phyloP scores from a whole-genome alignment of 1,284 basidiomycete species.

The Sanghuangporus weigelae region DNA sequence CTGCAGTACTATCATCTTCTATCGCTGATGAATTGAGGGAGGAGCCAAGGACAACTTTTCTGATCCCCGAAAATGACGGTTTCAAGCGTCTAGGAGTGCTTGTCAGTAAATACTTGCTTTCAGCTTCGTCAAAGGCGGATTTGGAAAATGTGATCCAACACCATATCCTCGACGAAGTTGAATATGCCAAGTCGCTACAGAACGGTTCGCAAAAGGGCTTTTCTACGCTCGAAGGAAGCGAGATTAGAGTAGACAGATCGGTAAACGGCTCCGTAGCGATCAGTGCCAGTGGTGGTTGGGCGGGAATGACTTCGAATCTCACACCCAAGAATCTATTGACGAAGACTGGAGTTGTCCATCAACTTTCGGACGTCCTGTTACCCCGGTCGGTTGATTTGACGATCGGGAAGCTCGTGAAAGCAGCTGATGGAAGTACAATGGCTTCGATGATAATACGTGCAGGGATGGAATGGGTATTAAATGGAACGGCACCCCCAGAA shows the following conservation, averaged over 20 bases:
- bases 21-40: slow-evolving; percentile 68
- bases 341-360: slow-evolving; percentile 88
- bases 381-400: slow-evolving; percentile 86
- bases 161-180: slow-evolving; percentile 74
- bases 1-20: slow-evolving; percentile 73
- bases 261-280: slow-evolving; percentile 47
- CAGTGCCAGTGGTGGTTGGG: slow-evolving; percentile 71
- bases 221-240: slow-evolving; percentile 68
- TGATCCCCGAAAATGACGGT: slow-evolving; percentile 86
- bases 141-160: slow-evolving; percentile 81
- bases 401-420: slow-evolving; percentile 84
- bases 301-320: slow-evolving; percentile 56
- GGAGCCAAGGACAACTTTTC: slow-evolving; percentile 71
- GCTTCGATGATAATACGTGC: slow-evolving; percentile 75
- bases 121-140: slow-evolving; percentile 70
- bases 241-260: slow-evolving; percentile 53
- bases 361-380: slow-evolving; percentile 83
- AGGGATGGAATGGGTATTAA: slow-evolving; percentile 85
- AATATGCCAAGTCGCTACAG: slow-evolving; percentile 64
- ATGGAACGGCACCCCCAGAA: slow-evolving; percentile 74
- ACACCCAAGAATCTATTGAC: slow-evolving; percentile 68
- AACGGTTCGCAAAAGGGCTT: slow-evolving; percentile 66
- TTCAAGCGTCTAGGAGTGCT: slow-evolving; percentile 83
- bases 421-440: slow-evolving; percentile 88
- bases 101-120: slow-evolving; percentile 83